phyloP scores from a whole-genome alignment of 805 yeast genomes.

The Yamadazyma tumulicola region DNA sequence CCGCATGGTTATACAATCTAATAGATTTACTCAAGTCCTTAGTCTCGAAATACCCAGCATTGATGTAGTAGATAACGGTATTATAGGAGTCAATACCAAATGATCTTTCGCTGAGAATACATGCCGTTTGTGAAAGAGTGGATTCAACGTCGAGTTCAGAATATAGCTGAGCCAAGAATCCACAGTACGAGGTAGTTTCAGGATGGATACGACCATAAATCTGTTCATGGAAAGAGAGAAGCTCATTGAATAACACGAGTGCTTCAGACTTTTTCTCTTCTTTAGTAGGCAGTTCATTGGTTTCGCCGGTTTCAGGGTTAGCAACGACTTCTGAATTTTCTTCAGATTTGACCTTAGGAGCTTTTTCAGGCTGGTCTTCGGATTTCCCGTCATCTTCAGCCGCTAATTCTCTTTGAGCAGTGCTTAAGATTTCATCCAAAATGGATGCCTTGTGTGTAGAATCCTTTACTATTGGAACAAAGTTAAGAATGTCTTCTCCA shows the following conservation, averaged over 20 bases:
- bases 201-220: constrained; percentile 78
- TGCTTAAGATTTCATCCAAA: constrained; percentile 72
- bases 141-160: constrained; percentile 52
- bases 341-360: constrained; percentile 7
- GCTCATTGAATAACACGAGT: constrained; percentile 60
- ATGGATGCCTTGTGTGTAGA: constrained; percentile 62
- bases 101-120: constrained; percentile 72
- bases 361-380: neutral
- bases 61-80: constrained; percentile 65
- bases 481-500: constrained; percentile 59
- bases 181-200: constrained; percentile 69
- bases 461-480: constrained; percentile 76
- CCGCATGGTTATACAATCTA: constrained; percentile 56
- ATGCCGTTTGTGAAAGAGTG: constrained; percentile 60
- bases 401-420: constrained; percentile 48
- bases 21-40: constrained; percentile 60
- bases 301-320: no score
- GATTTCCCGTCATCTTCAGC: constrained; percentile 53
- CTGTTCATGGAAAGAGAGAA: constrained; percentile 73
- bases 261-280: constrained; percentile 4
- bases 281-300: no score
- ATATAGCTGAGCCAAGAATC: constrained; percentile 63
- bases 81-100: constrained; percentile 79
- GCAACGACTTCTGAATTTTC: no score
- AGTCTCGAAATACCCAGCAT: constrained; percentile 71